phyloP scores from a whole-genome alignment of 345 rosid species.

The Boechera stricta region DNA sequence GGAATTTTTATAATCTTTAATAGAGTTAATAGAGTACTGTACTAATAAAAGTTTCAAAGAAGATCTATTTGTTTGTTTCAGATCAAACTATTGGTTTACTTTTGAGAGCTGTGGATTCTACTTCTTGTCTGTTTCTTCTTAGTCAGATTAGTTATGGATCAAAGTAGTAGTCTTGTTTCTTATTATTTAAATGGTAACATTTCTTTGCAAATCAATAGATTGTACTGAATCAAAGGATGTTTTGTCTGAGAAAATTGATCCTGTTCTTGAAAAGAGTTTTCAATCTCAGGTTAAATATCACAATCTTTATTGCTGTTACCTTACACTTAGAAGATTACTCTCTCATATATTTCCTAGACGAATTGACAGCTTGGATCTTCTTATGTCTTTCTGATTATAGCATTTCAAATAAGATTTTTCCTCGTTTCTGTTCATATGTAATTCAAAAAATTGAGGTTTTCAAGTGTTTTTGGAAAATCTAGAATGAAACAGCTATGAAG shows the following conservation, averaged over 20 bases:
- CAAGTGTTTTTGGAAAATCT: conserved; percentile 5
- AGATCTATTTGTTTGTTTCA: conserved; percentile 33
- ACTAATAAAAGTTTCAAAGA: conserved; percentile 52
- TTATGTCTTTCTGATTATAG: too few relatives aligned
- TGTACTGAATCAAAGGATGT: background rate
- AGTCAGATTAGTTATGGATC: conserved; percentile 20
- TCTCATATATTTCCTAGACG: background rate
- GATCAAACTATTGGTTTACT: conserved; percentile 30
- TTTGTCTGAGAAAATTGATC: background rate
- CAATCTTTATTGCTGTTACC: background rate
- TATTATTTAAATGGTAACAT: background rate
- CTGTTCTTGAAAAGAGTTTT: background rate
- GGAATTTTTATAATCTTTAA: conserved; percentile 3
- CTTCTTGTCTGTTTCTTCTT: conserved; percentile 32
- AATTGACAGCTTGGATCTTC: background rate
- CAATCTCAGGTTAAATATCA: background rate
- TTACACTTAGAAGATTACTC: background rate
- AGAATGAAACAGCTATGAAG: conserved; percentile 3
- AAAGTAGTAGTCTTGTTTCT: background rate
- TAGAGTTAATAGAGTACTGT: conserved; percentile 16
- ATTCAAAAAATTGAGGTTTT: background rate
- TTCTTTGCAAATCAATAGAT: background rate
- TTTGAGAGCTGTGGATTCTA: conserved; percentile 37
- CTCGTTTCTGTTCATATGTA: background rate
- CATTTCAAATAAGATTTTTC: too few relatives aligned